Evolutionary conservation across 495 filamentous ascomycete species (phyloP).

Genomic region (Tuber brumale): DNA sequence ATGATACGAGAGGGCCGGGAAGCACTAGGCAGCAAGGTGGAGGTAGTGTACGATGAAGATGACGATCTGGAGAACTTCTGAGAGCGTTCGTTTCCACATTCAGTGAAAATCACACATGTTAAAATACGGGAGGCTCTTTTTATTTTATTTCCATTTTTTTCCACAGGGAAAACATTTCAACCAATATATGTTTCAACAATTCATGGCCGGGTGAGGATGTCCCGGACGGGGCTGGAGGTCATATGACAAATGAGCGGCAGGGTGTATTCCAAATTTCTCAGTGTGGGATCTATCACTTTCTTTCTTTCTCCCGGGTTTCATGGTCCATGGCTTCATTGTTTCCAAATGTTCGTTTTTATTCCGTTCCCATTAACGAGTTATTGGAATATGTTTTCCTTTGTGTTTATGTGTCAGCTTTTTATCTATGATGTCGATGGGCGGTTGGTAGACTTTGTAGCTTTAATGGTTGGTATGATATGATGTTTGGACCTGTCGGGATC

Average conservation of each 20-base stretch:
- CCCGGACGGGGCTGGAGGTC: not conserved
- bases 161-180: not conserved
- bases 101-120: not conserved
- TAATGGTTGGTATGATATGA: not conserved
- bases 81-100: not conserved
- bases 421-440: not conserved
- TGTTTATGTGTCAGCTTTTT: not conserved
- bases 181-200: not conserved
- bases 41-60: constrained; percentile 52
- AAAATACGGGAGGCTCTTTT: not conserved
- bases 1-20: constrained; percentile 88
- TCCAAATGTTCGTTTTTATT: not conserved
- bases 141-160: not conserved
- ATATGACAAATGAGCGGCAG: not conserved
- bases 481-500: not conserved
- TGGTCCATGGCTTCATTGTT: not conserved
- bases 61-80: constrained; percentile 41
- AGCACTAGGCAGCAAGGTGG: constrained; percentile 72
- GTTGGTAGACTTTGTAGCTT: constrained; percentile 4
- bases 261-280: not conserved
- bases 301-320: not conserved
- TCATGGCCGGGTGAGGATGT: not conserved
- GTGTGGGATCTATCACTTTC: not conserved
- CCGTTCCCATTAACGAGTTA: not conserved
- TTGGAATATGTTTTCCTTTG: not conserved